phyloP scores from a whole-genome alignment of 2,329 filamentous ascomycete genomes.

The Colletotrichum coccodes region DNA sequence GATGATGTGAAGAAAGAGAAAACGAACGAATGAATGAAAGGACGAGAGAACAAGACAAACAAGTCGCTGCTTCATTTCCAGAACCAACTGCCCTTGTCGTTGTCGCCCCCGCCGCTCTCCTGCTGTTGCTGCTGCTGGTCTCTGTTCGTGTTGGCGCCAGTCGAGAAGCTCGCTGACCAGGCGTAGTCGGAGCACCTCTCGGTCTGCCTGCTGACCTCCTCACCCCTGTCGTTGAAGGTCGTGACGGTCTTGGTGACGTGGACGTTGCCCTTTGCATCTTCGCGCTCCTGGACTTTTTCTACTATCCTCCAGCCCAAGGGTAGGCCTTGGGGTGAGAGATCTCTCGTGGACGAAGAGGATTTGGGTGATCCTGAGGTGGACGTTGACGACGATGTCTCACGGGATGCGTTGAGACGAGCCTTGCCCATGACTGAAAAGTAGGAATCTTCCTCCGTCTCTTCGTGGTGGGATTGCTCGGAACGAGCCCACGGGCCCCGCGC shows the following conservation, averaged over 20 bases:
- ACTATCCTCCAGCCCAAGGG: constrained; percentile 29
- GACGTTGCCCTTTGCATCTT: constrained; percentile 31
- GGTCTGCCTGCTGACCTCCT: constrained; percentile 30
- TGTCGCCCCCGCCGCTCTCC: background rate
- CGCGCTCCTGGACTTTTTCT: constrained; percentile 24
- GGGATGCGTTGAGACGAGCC: constrained; percentile 18
- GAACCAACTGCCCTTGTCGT: constrained; percentile 30
- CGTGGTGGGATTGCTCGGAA: background rate
- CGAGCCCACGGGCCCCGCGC: background rate
- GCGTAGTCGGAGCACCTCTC: constrained; percentile 29
- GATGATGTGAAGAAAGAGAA: background rate
- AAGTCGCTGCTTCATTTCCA: constrained; percentile 25
- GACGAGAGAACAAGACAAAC: background rate
- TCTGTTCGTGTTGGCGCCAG: constrained; percentile 1
- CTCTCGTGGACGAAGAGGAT: constrained; percentile 10
- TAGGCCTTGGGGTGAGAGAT: constrained; percentile 16
- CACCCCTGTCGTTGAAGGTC: constrained; percentile 31
- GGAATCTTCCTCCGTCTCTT: constrained; percentile 28
- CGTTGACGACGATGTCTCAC: constrained; percentile 6
- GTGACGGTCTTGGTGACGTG: constrained; percentile 28
- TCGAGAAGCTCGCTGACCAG: constrained; percentile 29
- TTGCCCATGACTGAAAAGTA: constrained; percentile 26
- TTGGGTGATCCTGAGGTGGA: background rate
- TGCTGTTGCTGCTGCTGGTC: background rate
- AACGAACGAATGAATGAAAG: background rate